A percentile compares a stretch with the other conserved stretches of the same genome.
phyloP scores from a whole-genome alignment of 163 green algal genomes.

The Scenedesmus sp. region DNA sequence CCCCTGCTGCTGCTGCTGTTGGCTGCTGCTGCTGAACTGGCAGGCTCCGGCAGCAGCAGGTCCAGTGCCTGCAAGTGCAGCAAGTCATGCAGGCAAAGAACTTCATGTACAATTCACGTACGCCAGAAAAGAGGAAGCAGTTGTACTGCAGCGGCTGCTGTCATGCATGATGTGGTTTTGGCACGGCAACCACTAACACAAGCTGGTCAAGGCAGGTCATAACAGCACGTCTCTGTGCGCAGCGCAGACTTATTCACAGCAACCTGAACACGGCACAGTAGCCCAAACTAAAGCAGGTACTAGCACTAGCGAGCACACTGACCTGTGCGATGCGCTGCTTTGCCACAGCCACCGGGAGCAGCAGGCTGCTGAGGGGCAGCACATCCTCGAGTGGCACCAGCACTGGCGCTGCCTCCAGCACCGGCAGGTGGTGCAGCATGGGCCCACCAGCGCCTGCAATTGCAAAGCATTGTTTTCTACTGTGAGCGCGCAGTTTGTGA shows the following conservation, averaged over 20 bases:
- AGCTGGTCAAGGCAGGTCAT: neutral
- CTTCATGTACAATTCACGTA: neutral
- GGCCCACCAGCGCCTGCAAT: constrained; percentile 27
- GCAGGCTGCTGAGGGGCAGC: constrained; percentile 75
- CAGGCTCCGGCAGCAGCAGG: constrained; percentile 9
- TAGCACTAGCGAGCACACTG: neutral
- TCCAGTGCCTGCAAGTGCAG: constrained; percentile 27
- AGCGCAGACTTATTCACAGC: neutral
- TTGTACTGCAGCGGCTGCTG: neutral
- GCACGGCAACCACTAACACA: neutral
- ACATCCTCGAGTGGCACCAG: constrained; percentile 73
- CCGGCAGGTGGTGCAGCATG: constrained; percentile 24
- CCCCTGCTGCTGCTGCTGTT: constrained; percentile 31
- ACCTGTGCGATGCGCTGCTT: constrained; percentile 32
- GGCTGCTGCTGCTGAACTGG: neutral
- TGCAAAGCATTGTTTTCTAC: too few relatives aligned
- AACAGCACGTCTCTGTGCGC: too few relatives aligned
- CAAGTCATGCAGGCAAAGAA: neutral
- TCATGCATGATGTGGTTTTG: too few relatives aligned
- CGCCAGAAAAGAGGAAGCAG: neutral
- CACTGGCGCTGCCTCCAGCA: constrained; percentile 40
- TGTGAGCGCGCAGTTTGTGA: too few relatives aligned
- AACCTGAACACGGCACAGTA: neutral
- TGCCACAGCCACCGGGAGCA: constrained; percentile 52
- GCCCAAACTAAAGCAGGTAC: neutral